phyloP scores from a whole-genome alignment of 2,329 filamentous ascomycete species.

The Diaporthe vaccinii region DNA sequence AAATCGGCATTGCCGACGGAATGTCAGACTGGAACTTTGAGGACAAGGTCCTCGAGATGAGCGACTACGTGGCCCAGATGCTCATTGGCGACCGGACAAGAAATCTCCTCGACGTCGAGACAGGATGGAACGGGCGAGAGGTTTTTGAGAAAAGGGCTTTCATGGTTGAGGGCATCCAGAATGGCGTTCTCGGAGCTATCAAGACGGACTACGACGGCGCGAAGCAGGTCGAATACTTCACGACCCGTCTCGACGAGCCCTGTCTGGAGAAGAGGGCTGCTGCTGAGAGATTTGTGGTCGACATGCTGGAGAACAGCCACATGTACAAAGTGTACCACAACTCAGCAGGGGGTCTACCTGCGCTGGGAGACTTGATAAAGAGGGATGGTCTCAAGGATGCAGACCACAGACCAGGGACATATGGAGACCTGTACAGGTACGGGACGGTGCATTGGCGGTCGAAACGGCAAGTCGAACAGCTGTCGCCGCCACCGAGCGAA shows the following conservation, averaged over 20 bases:
- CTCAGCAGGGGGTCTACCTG: constrained; percentile 11
- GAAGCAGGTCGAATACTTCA: constrained; percentile 32
- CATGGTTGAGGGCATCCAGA: constrained; percentile 15
- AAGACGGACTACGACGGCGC: constrained; percentile 27
- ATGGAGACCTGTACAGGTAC: constrained; percentile 10
- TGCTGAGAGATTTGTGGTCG: constrained; percentile 30
- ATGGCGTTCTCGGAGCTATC: constrained; percentile 2
- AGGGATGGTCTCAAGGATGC: constrained; percentile 34
- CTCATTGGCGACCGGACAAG: constrained; percentile 22
- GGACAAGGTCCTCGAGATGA: constrained; percentile 26
- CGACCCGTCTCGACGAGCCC: neutral
- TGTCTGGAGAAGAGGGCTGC: constrained; percentile 27
- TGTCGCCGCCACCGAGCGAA: neutral
- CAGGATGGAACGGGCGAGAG: constrained; percentile 3
- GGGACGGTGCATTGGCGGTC: constrained; percentile 22
- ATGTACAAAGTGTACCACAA: constrained; percentile 27
- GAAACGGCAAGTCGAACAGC: neutral
- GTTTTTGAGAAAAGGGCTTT: constrained; percentile 9
- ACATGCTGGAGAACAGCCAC: constrained; percentile 32
- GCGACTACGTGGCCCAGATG: constrained; percentile 28
- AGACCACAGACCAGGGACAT: constrained; percentile 18
- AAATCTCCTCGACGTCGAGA: constrained; percentile 1
- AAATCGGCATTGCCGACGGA: constrained; percentile 15
- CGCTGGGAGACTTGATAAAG: constrained; percentile 19
- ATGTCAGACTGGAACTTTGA: constrained; percentile 14